These are phyloP conservation scores for Poterioochromonas sp. DNA, from an alignment of 352 stramenopile species.

Conservation along the genomic window DNA sequence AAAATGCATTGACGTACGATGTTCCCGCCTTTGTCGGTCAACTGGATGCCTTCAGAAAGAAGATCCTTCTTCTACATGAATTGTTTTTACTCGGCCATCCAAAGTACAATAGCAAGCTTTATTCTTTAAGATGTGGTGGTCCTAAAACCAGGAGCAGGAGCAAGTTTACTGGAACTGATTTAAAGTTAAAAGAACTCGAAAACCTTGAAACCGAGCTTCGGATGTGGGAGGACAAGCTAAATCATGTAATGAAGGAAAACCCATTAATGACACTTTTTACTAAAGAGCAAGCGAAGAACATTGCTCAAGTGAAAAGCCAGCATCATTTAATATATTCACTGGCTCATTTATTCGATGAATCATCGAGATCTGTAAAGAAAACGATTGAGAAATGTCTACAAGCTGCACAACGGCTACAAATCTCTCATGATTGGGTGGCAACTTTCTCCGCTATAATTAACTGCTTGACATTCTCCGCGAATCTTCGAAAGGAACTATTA, in stretches of 20 bases:
- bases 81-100: slow-evolving; percentile 44
- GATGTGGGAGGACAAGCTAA: neutral
- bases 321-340: neutral
- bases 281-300: neutral
- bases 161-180: no score
- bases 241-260: neutral
- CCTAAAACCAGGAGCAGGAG: neutral
- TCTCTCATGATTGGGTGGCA: neutral
- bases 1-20: slow-evolving; percentile 33
- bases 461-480: neutral
- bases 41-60: slow-evolving; percentile 33
- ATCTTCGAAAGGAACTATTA: no score
- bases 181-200: no score
- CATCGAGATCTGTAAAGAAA: neutral
- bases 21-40: slow-evolving; percentile 37
- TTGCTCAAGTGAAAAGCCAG: neutral
- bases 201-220: neutral
- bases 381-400: neutral
- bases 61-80: slow-evolving; percentile 34
- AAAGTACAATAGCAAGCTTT: neutral
- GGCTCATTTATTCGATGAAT: neutral
- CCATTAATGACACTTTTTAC: neutral
- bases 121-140: neutral
- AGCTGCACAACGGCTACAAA: neutral
- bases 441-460: no score